These are phyloP conservation scores for Morella rubra DNA, from an alignment of 306 rosid species.

Conservation along the genomic window DNA sequence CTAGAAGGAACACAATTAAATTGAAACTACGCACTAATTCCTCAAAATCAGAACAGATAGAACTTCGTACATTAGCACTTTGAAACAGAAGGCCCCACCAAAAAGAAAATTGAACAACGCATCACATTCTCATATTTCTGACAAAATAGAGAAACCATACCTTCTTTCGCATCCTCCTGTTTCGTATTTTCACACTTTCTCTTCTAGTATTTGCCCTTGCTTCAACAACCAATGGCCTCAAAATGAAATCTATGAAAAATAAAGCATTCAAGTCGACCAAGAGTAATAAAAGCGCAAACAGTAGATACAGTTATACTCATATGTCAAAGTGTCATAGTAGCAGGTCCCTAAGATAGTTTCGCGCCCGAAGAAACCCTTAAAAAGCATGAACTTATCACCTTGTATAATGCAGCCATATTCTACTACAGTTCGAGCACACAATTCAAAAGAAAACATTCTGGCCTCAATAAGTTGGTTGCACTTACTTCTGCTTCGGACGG, in stretches of 20 bases:
- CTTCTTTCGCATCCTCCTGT: slow-evolving; percentile 71
- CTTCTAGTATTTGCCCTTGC: slow-evolving; percentile 60
- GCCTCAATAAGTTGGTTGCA: background rate
- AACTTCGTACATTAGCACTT: background rate
- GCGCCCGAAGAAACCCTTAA: background rate
- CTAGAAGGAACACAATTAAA: background rate
- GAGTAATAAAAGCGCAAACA: background rate
- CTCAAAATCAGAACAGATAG: background rate
- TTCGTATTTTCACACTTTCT: slow-evolving; percentile 66
- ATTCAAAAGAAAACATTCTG: background rate
- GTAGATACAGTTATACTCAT: background rate
- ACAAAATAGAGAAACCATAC: slow-evolving; percentile 29
- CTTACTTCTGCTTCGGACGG: slow-evolving; percentile 50
- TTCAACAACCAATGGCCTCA: slow-evolving; percentile 47
- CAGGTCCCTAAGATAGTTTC: too few relatives aligned
- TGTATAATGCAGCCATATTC: background rate
- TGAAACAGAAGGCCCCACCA: background rate
- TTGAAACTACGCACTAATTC: background rate
- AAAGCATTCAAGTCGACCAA: background rate
- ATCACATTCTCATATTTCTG: background rate
- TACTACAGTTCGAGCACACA: background rate
- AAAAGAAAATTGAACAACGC: slow-evolving; percentile 5
- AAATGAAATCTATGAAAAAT: slow-evolving; percentile 41
- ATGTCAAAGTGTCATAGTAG: too few relatives aligned
- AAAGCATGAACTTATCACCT: background rate